Base-by-base conservation (phyloP, 2,329 filamentous ascomycete genomes). In the Claviceps sp. region DNA sequence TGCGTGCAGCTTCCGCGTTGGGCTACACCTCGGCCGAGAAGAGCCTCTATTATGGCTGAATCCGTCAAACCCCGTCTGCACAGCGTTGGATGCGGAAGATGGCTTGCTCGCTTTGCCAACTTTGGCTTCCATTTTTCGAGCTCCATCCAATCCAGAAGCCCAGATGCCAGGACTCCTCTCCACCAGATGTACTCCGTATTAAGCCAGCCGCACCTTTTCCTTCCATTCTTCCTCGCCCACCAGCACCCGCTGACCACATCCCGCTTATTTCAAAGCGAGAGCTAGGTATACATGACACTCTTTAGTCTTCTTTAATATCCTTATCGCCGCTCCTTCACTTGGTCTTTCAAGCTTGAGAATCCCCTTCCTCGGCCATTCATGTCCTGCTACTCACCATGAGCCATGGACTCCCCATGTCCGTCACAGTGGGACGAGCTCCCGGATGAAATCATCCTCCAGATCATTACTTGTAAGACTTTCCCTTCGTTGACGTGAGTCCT, bases 391-490 rank as follows among this genome's bases (percentile, higher is more conserved):
- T 54, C 54, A 55, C 20, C 51, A 58, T 61, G 59, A 56, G 58
- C 52, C 52, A 68, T 67, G 66, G 56, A 58, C 48, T 58, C 55
- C 41, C 50, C 52, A 51, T 56, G 55, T 51, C 54, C 57, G 34
- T 55, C 57, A 51, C 57, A 57, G 52, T 67, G 62, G 64, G 72
- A 79, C 57, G 71, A 70, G 59, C 75, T 85, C 56, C 82, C 82
- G 41, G 73, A 78, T 64, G 82, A 85, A 69, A 76, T 85, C 56
- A 63, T 84, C 53, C 71, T 81, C 55, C 76, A 83, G 60, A 78
- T 85, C 57, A 67, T 84, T 55, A 73, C 74, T 58, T 79, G 81
- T 84, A 70, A 70, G 79, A 48, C 48, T 41, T 34, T 7, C 3
- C 43, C 14, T 2, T 16, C 3, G 26, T 1, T 11, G 30, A 34